phyloP scores from a whole-genome alignment of 2,329 filamentous ascomycete genomes.

The Claviceps sp. region DNA sequence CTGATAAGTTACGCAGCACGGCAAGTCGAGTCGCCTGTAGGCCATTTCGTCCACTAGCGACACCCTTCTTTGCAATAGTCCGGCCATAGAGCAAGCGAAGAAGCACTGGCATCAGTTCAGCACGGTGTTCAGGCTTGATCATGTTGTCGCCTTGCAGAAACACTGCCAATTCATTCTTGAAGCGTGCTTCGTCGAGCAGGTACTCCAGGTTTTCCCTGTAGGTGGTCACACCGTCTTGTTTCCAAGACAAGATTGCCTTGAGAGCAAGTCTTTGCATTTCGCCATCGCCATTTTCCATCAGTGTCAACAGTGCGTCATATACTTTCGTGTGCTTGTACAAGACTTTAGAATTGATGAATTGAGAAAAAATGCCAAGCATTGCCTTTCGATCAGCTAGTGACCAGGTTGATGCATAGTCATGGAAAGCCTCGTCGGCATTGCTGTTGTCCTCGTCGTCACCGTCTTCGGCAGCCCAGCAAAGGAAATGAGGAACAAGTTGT shows the following conservation, averaged over 20 bases:
- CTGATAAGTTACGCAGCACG: slow-evolving; percentile 62
- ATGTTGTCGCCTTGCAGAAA: slow-evolving; percentile 66
- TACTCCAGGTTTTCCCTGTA: slow-evolving; percentile 81
- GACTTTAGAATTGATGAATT: slow-evolving; percentile 76
- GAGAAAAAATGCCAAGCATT: slow-evolving; percentile 66
- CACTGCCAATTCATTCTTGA: slow-evolving; percentile 86
- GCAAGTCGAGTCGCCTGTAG: slow-evolving; percentile 71
- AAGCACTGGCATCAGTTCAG: slow-evolving; percentile 69
- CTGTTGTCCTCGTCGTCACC: slow-evolving; percentile 26
- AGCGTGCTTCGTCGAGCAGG: slow-evolving; percentile 77
- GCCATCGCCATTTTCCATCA: slow-evolving; percentile 77
- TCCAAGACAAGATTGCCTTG: slow-evolving; percentile 82
- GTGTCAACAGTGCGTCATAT: slow-evolving; percentile 56
- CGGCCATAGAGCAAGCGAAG: slow-evolving; percentile 81
- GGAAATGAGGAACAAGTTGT: slow-evolving; percentile 69
- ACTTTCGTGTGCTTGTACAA: slow-evolving; percentile 68
- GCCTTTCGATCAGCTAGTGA: slow-evolving; percentile 69
- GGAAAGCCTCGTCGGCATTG: slow-evolving; percentile 21
- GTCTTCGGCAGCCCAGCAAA: slow-evolving; percentile 59
- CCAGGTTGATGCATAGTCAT: slow-evolving; percentile 39
- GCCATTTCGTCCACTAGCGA: slow-evolving; percentile 63
- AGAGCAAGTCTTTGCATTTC: slow-evolving; percentile 80
- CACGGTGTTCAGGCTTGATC: slow-evolving; percentile 60
- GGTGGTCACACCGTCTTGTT: slow-evolving; percentile 56
- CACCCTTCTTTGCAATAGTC: slow-evolving; percentile 69